Base-by-base conservation (phyloP, 306 rosid genomes). In the Ormosia emarginata region DNA sequence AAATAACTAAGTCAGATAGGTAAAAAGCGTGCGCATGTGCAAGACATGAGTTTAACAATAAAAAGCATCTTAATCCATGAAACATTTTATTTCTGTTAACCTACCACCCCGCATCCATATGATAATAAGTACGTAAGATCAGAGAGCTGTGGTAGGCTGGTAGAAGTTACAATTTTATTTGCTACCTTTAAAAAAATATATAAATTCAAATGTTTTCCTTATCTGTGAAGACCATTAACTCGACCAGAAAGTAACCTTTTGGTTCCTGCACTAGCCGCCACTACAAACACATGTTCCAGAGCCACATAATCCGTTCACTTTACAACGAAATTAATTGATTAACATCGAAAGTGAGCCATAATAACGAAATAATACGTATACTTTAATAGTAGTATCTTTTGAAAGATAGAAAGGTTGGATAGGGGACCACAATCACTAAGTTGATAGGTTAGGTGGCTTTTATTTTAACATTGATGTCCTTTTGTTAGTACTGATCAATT, bases 391-490 rank as follows among this genome's bases (percentile, higher is more conserved):
- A 47, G 61, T 70, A 24, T 69, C 50, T 68, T 74, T 67, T 79
- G 88, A 67, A 76, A 68, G 75, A 55, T 82, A 71, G 56, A 79
- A 78, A 82, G 44, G 71, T 74, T 68, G 67, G 77, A 74, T 46
- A 55, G 76, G 70, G 77, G 62, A 74, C 74, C 39, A 65, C 76
- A 59, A 34, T 33, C 15, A 43, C 62, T 61, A 47, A 33, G 57
- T 53, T 74, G 72, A 79, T 41, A 69, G 82, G 85, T 78, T 65
- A 67, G 89, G 89, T 75, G 87, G 89, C 87, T 75, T 75, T 82
- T 83, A 68, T 58, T 82, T 82, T 82, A 83, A 82, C 37, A 40
- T 55, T 73, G 34, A 24, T 68, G 63, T 62, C 79, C 33, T 57
- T 67, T 84, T 30, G 44, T 67, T 79, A 4, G 49, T 12, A 56